Evolutionary conservation across 1,284 basidiomycete species (phyloP).

Genomic region (Xanthoconium separans): DNA sequence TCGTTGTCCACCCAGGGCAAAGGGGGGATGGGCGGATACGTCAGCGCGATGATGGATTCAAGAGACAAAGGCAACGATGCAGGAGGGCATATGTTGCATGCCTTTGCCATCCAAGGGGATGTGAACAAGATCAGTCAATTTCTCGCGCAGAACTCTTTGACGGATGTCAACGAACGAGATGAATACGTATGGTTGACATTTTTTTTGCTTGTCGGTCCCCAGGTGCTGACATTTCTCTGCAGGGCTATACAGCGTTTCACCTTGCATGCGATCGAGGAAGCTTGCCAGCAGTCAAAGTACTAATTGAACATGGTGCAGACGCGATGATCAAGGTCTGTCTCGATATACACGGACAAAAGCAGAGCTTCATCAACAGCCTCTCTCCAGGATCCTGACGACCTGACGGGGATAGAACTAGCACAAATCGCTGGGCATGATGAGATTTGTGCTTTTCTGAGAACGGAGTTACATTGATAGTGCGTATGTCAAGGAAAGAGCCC

Average conservation of each 20-base stretch:
- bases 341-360: background rate
- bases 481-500: conserved; percentile 4
- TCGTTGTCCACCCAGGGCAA: conserved; percentile 32
- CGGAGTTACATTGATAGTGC: conserved; percentile 16
- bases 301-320: conserved; percentile 72
- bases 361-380: conserved; percentile 1
- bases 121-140: conserved; percentile 44
- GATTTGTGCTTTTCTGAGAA: conserved; percentile 51
- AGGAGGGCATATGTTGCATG: conserved; percentile 53
- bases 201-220: background rate
- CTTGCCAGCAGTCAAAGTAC: conserved; percentile 49
- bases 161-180: conserved; percentile 47
- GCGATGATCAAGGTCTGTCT: conserved; percentile 52
- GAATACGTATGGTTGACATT: conserved; percentile 56
- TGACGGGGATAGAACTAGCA: conserved; percentile 67
- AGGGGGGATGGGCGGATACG: conserved; percentile 57
- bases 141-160: conserved; percentile 41
- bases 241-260: conserved; percentile 87
- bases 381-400: conserved; percentile 67
- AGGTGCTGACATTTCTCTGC: conserved; percentile 10
- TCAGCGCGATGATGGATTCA: conserved; percentile 56
- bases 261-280: conserved; percentile 83
- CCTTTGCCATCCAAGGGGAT: conserved; percentile 62
- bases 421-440: conserved; percentile 62
- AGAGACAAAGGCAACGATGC: conserved; percentile 34